Conservation (phyloP, 306 rosid species). For the Trifolium fragiferum region DNA sequence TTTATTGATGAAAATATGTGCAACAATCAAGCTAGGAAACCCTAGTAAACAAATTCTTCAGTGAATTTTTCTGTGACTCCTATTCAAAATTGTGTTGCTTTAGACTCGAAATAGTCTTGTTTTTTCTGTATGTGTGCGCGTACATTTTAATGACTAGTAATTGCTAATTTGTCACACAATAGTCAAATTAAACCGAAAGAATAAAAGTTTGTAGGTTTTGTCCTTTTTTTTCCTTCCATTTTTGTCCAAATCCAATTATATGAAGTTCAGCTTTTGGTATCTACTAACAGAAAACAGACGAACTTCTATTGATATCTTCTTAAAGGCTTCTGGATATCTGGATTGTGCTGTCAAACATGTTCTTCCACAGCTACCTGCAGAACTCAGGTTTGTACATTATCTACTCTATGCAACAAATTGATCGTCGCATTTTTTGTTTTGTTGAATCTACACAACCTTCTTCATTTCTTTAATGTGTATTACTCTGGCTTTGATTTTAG, state of each 20-base stretch:
- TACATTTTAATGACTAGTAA: neutral
- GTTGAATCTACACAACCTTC: slow-evolving; percentile 23
- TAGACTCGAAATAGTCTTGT: neutral
- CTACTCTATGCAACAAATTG: slow-evolving; percentile 17
- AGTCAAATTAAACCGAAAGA: neutral
- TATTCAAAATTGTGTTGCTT: no score
- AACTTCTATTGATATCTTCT: slow-evolving; percentile 80
- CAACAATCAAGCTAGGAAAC: no score
- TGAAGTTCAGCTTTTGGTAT: slow-evolving; percentile 37
- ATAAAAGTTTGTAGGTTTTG: neutral
- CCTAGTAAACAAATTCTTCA: no score
- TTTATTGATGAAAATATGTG: no score
- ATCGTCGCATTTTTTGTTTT: neutral
- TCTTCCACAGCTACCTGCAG: slow-evolving; percentile 85
- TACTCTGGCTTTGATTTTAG: slow-evolving; percentile 54
- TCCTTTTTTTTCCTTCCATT: neutral
- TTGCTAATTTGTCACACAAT: neutral
- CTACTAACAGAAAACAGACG: slow-evolving; percentile 78
- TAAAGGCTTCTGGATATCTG: slow-evolving; percentile 91
- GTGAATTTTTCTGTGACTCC: no score
- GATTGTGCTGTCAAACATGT: slow-evolving; percentile 95
- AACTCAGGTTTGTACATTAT: slow-evolving; percentile 69
- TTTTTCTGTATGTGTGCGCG: neutral
- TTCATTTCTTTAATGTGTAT: slow-evolving; percentile 33
- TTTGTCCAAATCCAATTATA: slow-evolving; percentile 15